A percentile compares a stretch with the other conserved stretches of the same genome.
Conservation (phyloP, 1,284 basidiomycete species). For the Volvariella surrecta region DNA sequence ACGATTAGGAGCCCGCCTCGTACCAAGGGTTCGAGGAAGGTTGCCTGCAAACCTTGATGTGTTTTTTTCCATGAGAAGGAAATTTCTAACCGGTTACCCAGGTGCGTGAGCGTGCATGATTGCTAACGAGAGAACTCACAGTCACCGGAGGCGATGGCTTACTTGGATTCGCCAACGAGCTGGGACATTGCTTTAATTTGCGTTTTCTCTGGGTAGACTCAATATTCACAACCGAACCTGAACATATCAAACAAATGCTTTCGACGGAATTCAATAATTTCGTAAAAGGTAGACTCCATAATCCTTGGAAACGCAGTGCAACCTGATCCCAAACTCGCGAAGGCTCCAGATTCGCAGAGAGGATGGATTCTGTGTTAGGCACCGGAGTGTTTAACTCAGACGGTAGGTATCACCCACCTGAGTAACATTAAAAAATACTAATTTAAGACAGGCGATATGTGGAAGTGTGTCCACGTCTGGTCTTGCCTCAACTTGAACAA, state of each 20-base stretch:
- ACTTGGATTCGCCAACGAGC: constrained; percentile 3
- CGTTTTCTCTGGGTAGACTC: constrained; percentile 19
- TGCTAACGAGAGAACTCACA: too few relatives aligned
- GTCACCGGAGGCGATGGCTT: constrained; percentile 12
- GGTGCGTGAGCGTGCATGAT: constrained; percentile 11
- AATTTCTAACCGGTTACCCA: constrained; percentile 16
- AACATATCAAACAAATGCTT: constrained; percentile 20
- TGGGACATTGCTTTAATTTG: constrained; percentile 12
- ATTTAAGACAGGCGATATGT: constrained; percentile 22
- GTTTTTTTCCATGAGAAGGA: constrained; percentile 9
- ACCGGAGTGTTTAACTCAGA: constrained; percentile 35
- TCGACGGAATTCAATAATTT: constrained; percentile 25
- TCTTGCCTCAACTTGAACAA: not conserved
- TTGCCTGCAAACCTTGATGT: constrained; percentile 16
- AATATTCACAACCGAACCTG: constrained; percentile 22
- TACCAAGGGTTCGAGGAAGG: constrained; percentile 13
- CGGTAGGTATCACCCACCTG: constrained; percentile 5
- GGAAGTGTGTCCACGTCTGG: constrained; percentile 20
- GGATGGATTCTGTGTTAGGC: constrained; percentile 24
- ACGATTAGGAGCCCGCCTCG: constrained; percentile 15
- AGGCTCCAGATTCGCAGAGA: constrained; percentile 18
- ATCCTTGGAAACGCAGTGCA: too few relatives aligned
- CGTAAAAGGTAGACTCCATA: constrained; percentile 21
- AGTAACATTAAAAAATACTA: not conserved
- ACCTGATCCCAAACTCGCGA: too few relatives aligned